These are phyloP conservation scores for Yamadazyma kanchanaburiensis DNA, from an alignment of 1,139 yeast genomes.

Conservation along the genomic window DNA sequence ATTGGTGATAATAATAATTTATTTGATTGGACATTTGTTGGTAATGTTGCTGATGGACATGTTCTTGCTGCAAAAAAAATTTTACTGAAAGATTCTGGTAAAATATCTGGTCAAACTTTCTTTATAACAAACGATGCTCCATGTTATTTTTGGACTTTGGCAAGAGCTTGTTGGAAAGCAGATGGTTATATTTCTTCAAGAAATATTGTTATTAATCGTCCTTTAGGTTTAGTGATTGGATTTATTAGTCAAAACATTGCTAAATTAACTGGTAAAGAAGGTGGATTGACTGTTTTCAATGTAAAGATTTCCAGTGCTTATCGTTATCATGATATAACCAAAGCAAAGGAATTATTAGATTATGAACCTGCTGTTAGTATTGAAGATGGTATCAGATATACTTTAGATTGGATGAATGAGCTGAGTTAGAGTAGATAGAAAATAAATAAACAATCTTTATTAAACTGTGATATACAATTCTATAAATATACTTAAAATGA, in stretches of 20 bases:
- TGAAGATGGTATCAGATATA: conserved; percentile 77
- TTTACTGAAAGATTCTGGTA: conserved; percentile 37
- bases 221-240: conserved; percentile 77
- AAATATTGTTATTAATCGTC: conserved; percentile 67
- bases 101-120: conserved; percentile 81
- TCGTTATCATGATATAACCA: conserved; percentile 87
- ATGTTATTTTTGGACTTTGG: conserved; percentile 94
- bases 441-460: too few relatives aligned
- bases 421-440: too few relatives aligned
- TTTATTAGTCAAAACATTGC: conserved; percentile 74
- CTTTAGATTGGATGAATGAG: conserved; percentile 92
- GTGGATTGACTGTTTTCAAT: conserved; percentile 95
- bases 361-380: conserved; percentile 79
- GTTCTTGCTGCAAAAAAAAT: conserved; percentile 84
- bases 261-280: conserved; percentile 71
- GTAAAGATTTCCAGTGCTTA: conserved; percentile 92
- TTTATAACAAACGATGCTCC: conserved; percentile 94
- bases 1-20: conserved; percentile 90
- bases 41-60: conserved; percentile 98
- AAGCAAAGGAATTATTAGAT: conserved; percentile 75
- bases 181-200: conserved; percentile 78
- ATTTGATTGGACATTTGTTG: conserved; percentile 98
- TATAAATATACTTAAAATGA: too few relatives aligned
- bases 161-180: conserved; percentile 95
- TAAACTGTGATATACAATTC: too few relatives aligned